These are phyloP conservation scores for Rhizopogon salebrosus DNA, from an alignment of 768 basidiomycete genomes.

Conservation along the genomic window DNA sequence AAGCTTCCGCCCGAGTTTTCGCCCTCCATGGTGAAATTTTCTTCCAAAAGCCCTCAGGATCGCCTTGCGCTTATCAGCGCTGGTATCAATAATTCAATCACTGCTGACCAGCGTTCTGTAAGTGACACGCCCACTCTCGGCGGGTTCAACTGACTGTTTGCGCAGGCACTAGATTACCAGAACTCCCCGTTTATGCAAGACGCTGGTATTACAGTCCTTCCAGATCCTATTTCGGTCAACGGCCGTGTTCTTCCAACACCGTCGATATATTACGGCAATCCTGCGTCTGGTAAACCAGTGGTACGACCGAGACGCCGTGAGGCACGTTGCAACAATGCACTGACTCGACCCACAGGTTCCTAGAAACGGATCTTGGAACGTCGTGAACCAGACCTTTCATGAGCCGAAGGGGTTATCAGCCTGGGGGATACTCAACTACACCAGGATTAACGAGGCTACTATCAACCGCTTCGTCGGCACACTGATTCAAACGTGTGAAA, in stretches of 20 bases:
- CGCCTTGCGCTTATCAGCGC: too few species aligned
- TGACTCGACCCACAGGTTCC: constrained; percentile 10
- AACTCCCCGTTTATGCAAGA: constrained; percentile 38
- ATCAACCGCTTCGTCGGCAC: constrained; percentile 22
- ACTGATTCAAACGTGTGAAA: constrained; percentile 20
- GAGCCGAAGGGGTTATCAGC: constrained; percentile 18
- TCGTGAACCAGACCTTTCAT: constrained; percentile 21
- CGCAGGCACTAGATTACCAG: constrained; percentile 31
- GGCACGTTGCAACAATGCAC: too few species aligned
- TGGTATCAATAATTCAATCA: constrained; percentile 4
- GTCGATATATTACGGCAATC: constrained; percentile 22
- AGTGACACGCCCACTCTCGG: neutral
- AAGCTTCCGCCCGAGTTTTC: too few species aligned
- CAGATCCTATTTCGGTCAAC: constrained; percentile 23
- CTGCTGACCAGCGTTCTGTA: constrained; percentile 8
- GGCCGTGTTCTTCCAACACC: constrained; percentile 33
- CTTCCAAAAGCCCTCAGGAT: too few species aligned
- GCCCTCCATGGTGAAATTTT: too few species aligned
- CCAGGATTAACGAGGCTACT: neutral
- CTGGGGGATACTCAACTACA: constrained; percentile 35
- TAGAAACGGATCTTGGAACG: constrained; percentile 36
- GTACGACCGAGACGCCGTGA: neutral
- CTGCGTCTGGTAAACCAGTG: neutral
- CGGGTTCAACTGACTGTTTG: neutral
- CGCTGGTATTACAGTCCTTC: too few species aligned